Conservation (phyloP, 768 basidiomycete genomes). For the Tylopilus subfusipes region DNA sequence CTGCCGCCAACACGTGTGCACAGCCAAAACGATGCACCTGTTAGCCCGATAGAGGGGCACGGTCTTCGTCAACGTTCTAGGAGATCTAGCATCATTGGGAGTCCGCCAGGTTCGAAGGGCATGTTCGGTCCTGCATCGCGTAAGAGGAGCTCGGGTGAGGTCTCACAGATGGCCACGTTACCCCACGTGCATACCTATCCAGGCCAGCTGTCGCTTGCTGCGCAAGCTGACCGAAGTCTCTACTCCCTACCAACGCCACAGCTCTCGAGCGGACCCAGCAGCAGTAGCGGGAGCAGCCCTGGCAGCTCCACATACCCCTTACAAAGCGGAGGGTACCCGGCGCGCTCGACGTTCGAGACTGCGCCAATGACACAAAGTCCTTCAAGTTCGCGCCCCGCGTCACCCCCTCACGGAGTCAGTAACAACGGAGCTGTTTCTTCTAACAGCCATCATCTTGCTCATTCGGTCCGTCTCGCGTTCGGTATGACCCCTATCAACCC, state of each 20-base stretch:
- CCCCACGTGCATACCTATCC: constrained; percentile 35
- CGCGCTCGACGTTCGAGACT: constrained; percentile 25
- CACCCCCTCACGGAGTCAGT: constrained; percentile 43
- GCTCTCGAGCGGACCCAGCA: constrained; percentile 60
- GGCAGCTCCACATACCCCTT: constrained; percentile 46
- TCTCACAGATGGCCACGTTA: constrained; percentile 25
- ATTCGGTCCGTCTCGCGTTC: constrained; percentile 83
- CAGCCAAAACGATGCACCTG: constrained; percentile 25
- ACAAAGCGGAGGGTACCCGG: constrained; percentile 7
- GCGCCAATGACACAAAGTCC: constrained; percentile 40
- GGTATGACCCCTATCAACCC: constrained; percentile 83
- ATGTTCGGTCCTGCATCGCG: constrained; percentile 23
- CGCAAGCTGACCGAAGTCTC: constrained; percentile 22
- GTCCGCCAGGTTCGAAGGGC: constrained; percentile 35
- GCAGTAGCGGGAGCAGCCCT: constrained; percentile 60
- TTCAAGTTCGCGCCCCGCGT: constrained; percentile 58
- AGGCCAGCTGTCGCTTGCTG: constrained; percentile 29
- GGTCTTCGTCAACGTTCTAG: constrained; percentile 26
- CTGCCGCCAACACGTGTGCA: constrained; percentile 48
- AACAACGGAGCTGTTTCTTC: constrained; percentile 25
- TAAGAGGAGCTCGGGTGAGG: constrained; percentile 32
- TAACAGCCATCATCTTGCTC: constrained; percentile 67
- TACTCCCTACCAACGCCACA: constrained; percentile 52
- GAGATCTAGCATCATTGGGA: constrained; percentile 34
- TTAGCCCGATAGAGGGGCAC: constrained; percentile 35